Base-by-base conservation (phyloP, 2,329 filamentous ascomycete species). In the Diaporthe velutina region DNA sequence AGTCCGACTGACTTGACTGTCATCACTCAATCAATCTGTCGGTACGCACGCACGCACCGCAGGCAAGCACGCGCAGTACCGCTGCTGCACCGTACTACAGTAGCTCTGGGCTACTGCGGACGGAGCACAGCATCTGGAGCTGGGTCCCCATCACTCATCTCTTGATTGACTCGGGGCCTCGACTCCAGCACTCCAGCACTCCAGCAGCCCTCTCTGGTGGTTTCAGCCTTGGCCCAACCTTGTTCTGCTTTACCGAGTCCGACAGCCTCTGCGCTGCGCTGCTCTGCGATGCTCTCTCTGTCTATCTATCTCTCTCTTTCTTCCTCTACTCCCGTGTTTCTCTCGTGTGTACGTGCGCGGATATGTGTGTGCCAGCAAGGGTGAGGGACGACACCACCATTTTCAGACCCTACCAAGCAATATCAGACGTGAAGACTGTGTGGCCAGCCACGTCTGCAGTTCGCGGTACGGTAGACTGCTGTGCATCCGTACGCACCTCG, bases 151-250 rank as follows among this genome's bases (percentile, higher is more conserved):
- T 38, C 70, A 54, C 48, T 35, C 64, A 66, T 40, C 64, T 73
- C 25, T 70, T 64, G 71, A 75, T 68, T 68, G 64, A 68, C 64
- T 68, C 64, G 64, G 64, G 64, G 33, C 33, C 33, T 40, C 64
- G 48, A 68, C 45, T 40, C 48, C 64, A 68, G 61, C 42, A 68
- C 45, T 40, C 48, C 64, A 68, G 61, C 42, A 52, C 42, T 52
- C 45, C 64, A 68, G 45, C 48, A 50, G 48, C 40, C 40, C 45
- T 54, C 64, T 54, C 4, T 54, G 48, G 22, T 54, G 45, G 33
- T 68, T 68, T 68, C 64, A 68, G 64, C 64, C 64, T 54, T 68
- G 64, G 64, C 64, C 64, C 48, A 68, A 68, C 64, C 48, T 68
- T 68, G 64, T 68, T 54, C 48, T 40, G 48, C 64, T 68, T 68